Percentiles rank a stretch among this genome's conserved stretches.
These are phyloP conservation scores for Termitomyces sp. DNA, from an alignment of 768 basidiomycete genomes.

Conservation along the genomic window DNA sequence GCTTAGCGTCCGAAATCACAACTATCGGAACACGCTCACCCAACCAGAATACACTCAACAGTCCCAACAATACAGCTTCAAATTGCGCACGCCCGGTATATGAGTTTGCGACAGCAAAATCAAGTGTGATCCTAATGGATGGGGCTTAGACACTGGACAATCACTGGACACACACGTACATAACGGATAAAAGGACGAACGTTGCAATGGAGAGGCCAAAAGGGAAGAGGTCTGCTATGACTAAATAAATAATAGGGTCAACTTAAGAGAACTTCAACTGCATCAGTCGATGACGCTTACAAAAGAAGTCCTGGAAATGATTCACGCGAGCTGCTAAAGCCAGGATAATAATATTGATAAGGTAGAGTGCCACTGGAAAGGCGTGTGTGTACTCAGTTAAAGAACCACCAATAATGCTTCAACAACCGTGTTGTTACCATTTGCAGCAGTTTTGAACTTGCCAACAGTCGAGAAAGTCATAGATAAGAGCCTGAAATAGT, in stretches of 20 bases:
- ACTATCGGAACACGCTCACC: constrained; percentile 26
- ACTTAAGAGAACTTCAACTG: neutral
- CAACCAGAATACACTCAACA: constrained; percentile 50
- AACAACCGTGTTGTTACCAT: constrained; percentile 5
- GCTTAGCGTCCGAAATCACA: neutral
- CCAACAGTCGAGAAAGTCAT: constrained; percentile 14
- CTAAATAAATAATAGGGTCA: constrained; percentile 21
- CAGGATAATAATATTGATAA: constrained; percentile 45
- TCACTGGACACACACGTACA: constrained; percentile 28
- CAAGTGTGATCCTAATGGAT: constrained; percentile 33
- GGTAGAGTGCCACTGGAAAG: constrained; percentile 33
- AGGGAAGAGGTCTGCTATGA: constrained; percentile 57
- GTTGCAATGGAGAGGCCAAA: constrained; percentile 52
- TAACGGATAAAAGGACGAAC: constrained; percentile 33
- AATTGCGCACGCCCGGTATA: constrained; percentile 43
- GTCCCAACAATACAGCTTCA: constrained; percentile 39
- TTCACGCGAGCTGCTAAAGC: constrained; percentile 51
- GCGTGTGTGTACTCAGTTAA: neutral
- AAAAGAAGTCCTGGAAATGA: constrained; percentile 55
- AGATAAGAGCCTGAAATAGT: constrained; percentile 1
- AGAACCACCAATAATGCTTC: too few species aligned
- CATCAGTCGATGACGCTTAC: constrained; percentile 28
- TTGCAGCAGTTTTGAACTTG: constrained; percentile 9
- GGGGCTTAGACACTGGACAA: neutral
- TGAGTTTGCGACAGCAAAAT: constrained; percentile 34